Conservation (phyloP, 1,284 basidiomycete species). For the Ceratorhiza oryzae-sativae region DNA sequence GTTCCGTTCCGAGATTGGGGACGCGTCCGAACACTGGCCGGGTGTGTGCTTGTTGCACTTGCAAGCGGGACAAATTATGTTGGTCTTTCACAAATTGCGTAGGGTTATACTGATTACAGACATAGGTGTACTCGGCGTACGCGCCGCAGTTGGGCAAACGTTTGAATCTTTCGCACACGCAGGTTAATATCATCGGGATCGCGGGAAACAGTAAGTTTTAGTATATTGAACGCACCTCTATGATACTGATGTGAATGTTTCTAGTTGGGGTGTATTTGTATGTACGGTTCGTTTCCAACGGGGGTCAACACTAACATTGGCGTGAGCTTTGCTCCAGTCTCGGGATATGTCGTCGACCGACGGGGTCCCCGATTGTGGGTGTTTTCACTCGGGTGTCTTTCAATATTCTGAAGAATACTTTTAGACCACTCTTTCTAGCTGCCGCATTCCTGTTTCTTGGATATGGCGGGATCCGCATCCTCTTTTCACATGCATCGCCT, state of each 20-base stretch:
- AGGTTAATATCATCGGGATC: constrained; percentile 72
- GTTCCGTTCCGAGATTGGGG: neutral
- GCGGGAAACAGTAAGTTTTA: constrained; percentile 27
- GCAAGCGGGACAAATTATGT: constrained; percentile 42
- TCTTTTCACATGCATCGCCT: constrained; percentile 60
- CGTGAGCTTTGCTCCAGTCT: constrained; percentile 64
- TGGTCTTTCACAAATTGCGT: neutral
- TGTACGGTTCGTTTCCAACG: constrained; percentile 44
- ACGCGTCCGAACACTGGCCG: constrained; percentile 38
- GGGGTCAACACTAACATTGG: constrained; percentile 57
- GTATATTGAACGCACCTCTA: neutral
- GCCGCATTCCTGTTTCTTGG: constrained; percentile 65
- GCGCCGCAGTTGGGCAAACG: constrained; percentile 32
- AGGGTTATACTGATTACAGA: neutral
- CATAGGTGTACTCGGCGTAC: constrained; percentile 37
- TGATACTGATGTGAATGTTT: neutral
- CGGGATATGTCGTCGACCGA: constrained; percentile 73
- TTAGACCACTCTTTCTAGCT: constrained; percentile 51
- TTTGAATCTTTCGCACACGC: constrained; percentile 65
- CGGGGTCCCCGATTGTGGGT: constrained; percentile 65
- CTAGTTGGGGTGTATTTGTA: constrained; percentile 50
- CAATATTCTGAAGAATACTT: constrained; percentile 45
- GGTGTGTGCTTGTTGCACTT: constrained; percentile 38
- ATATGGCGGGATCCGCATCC: constrained; percentile 67
- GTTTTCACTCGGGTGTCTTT: constrained; percentile 48